Base-by-base conservation (phyloP, 2,329 filamentous ascomycete species). In the Colletotrichum sojae region DNA sequence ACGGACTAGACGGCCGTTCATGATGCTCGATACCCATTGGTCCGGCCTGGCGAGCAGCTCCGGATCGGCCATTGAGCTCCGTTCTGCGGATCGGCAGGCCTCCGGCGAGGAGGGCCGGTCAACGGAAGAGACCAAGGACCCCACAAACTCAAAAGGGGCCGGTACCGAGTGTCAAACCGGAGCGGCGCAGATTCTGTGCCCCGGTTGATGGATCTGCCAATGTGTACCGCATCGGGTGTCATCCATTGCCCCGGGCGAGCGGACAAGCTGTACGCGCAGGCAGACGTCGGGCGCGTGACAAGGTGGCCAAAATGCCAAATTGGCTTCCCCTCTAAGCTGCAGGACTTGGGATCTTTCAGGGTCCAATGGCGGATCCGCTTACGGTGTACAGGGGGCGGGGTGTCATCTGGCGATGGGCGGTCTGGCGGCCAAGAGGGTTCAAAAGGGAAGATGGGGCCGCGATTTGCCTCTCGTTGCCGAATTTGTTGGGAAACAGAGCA, bases 401-500 rank as follows among this genome's bases (percentile, higher is more conserved):
- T 68, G 60, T 54, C 65, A 58, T 65, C 48, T 68, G 61, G 61
- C 62, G 66, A 69, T 69, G 66, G 66, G 66, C 66, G 66, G 66
- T 69, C 66, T 69, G 66, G 55, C 66, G 62, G 66, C 66, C 66
- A 69, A 66, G 66, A 69, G 66, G 39, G 48, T 69, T 67, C 66
- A 60, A 69, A 60, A 63, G 25, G 66, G 66, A 69, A 69, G 61
- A 59, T 69, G 66, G 66, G 66, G 62, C 62, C 62, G 64, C 45
- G 54, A 40, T 57, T 66, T 60, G 52, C n/a, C 62, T 53, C 55
- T 65, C 51, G 55, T 54, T 45, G 66, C 66, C 66, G 66, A 69
- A 69, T 66, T 69, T 69, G 66, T 69, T 69, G 66, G 64, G 66
- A 53, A 66, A 66, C 16, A 59, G 62, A 59, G 27, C 18, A 15